Percentiles rank a stretch among this genome's conserved stretches.
Evolutionary conservation across 176 grass and related monocot species (phyloP).

Genomic region (Secale cereale): DNA sequence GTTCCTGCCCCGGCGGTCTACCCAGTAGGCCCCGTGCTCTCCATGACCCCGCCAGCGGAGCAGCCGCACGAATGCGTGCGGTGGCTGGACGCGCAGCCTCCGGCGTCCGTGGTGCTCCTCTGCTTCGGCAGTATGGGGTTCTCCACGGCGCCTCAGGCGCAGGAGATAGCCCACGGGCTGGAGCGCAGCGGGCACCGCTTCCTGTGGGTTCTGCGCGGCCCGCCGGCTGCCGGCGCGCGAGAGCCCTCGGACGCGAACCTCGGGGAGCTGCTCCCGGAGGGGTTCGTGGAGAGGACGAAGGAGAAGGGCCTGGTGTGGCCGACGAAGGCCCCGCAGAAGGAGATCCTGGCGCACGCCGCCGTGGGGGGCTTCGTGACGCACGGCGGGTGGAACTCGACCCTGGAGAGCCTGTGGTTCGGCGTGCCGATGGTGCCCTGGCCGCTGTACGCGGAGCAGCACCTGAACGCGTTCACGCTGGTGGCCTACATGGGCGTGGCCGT

Average conservation of each 20-base stretch:
- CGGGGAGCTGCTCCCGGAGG: constrained; percentile 13
- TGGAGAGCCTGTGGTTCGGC: constrained; percentile 40
- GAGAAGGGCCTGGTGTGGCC: constrained; percentile 34
- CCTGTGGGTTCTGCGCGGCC: neutral
- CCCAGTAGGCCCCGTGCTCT: neutral
- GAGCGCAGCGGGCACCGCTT: constrained; percentile 14
- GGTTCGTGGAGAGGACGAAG: constrained; percentile 18
- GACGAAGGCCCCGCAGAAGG: constrained; percentile 40
- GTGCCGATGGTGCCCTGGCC: constrained; percentile 44
- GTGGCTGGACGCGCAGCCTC: constrained; percentile 15
- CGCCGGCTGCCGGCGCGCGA: neutral
- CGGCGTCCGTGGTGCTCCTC: neutral
- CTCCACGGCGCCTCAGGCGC: neutral
- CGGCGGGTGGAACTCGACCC: constrained; percentile 48
- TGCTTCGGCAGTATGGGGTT: neutral
- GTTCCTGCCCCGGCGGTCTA: neutral
- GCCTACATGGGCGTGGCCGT: constrained; percentile 32
- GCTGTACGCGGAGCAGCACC: constrained; percentile 49
- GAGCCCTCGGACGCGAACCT: constrained; percentile 10
- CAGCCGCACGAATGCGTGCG: constrained; percentile 1
- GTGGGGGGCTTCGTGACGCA: constrained; percentile 59
- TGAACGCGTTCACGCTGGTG: constrained; percentile 46
- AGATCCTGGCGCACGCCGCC: constrained; percentile 37
- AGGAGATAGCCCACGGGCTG: neutral
- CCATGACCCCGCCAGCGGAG: neutral